phyloP scores from a whole-genome alignment of 2,329 filamentous ascomycete species.

The Talaromyces sp. region DNA sequence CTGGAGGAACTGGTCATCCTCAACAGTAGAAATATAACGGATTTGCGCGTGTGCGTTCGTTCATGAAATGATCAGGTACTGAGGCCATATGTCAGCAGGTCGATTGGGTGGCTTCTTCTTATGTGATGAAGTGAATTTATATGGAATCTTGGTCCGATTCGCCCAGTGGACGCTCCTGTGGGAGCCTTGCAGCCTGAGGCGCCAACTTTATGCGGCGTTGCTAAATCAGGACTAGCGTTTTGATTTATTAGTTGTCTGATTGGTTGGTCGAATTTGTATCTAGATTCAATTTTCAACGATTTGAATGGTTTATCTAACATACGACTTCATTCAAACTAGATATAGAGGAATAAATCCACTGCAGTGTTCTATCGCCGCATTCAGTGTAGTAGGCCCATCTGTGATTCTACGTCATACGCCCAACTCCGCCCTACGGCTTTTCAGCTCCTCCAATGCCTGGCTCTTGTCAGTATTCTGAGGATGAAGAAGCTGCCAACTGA shows the following conservation, averaged over 20 bases:
- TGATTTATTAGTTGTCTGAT: neutral
- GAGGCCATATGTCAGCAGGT: neutral
- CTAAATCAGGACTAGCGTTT: neutral
- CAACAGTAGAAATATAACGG: neutral
- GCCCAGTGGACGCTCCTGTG: neutral
- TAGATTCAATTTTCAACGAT: too few relatives aligned
- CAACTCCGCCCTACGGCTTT: constrained; percentile 49
- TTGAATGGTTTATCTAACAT: too few relatives aligned
- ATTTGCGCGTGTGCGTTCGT: neutral
- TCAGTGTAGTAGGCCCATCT: neutral
- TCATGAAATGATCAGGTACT: neutral
- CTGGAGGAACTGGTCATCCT: neutral
- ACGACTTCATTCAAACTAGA: neutral
- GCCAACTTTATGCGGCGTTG: neutral
- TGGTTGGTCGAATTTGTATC: neutral
- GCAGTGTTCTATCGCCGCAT: neutral
- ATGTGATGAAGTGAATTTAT: neutral
- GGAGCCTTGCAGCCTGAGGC: neutral
- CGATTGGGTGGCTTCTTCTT: too few relatives aligned
- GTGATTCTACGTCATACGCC: constrained; percentile 18
- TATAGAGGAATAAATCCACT: neutral
- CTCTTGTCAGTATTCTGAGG: constrained; percentile 58
- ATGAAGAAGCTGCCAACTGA: constrained; percentile 85
- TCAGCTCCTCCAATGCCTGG: constrained; percentile 58
- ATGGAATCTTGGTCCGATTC: neutral